Base-by-base conservation (phyloP, 305 asterid genomes). In the Solanum chacoense region DNA sequence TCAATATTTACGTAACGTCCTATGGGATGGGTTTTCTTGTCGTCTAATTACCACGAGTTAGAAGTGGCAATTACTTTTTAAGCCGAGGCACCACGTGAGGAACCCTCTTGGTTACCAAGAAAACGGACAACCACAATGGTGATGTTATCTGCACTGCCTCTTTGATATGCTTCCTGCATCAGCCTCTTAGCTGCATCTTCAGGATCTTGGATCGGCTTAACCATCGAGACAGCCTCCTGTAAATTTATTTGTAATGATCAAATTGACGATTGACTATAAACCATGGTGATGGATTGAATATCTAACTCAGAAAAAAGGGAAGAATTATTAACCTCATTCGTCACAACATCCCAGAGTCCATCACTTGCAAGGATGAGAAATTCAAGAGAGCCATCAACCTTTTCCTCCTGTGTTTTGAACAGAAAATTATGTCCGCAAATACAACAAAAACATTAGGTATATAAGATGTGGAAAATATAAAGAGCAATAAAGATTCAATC, bases 291-390 rank as follows among this genome's bases (percentile, higher is more conserved):
- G 18, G 32, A 40, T 40, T 24, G 16, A 2, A 40, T 80, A 28
- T 80, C 26, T 80, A 80, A 59, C 35, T 8, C 5, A 7, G 65
- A 26, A 83, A 83, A 50, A 42, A 50, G 29, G 29, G 40, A 88
- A 63, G 20, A 83, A 78, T 40, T 32, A 75, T 89, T 11, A 84
- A 95, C 98, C 97, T 96, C 98, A 71, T 96, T 96, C 9, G 97
- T 94, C 67, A 96, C 98, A 7, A 96, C 98, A 20, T 96, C 98
- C 98, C 98, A 96, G 7, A 96, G 96, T 88, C 98, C 98, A 85
- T 96, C 98, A 73, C 98, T 96, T 24, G 98, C 99, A 40, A 96
- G 99, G 93, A 96, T 95, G 81, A 96, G 98, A 91, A 94, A 95
- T 93, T 96, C 99, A 13, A 96, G 98, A 59, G 96, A 93, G 76